phyloP scores from a whole-genome alignment of 345 rosid species.

The Kernera saxatilis region DNA sequence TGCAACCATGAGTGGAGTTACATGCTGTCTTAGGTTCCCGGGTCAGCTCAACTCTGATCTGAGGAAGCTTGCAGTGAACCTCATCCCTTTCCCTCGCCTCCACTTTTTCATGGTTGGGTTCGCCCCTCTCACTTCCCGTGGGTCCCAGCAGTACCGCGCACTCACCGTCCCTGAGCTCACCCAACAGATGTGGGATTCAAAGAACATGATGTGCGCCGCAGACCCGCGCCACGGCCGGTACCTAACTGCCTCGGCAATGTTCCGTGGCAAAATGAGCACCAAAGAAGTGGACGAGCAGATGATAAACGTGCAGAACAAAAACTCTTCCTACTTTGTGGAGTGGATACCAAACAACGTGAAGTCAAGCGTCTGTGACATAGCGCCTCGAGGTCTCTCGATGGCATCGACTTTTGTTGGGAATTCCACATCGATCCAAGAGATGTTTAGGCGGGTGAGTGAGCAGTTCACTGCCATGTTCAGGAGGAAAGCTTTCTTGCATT shows the following conservation, averaged over 20 bases:
- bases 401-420: conserved; percentile 75
- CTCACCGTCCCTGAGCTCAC: conserved; percentile 78
- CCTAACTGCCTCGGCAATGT: conserved; percentile 73
- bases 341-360: conserved; percentile 86
- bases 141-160: conserved; percentile 70
- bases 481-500: conserved; percentile 85
- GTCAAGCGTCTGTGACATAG: conserved; percentile 79
- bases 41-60: conserved; percentile 84
- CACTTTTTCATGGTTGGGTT: conserved; percentile 87
- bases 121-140: conserved; percentile 67
- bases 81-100: conserved; percentile 68
- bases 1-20: conserved; percentile 79
- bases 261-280: conserved; percentile 87
- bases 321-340: conserved; percentile 75
- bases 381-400: conserved; percentile 72
- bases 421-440: conserved; percentile 77
- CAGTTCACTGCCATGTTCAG: conserved; percentile 91
- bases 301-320: conserved; percentile 83
- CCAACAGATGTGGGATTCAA: conserved; percentile 85
- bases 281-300: conserved; percentile 83
- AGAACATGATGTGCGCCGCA: conserved; percentile 82
- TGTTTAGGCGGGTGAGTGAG: conserved; percentile 79
- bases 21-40: conserved; percentile 79
- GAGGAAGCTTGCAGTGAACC: conserved; percentile 79
- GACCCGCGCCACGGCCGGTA: conserved; percentile 73